A percentile compares a stretch with the other conserved stretches of the same genome.
These are phyloP conservation scores for Mychonastes homosphaera DNA, from an alignment of 139 green algal species.

Conservation along the genomic window DNA sequence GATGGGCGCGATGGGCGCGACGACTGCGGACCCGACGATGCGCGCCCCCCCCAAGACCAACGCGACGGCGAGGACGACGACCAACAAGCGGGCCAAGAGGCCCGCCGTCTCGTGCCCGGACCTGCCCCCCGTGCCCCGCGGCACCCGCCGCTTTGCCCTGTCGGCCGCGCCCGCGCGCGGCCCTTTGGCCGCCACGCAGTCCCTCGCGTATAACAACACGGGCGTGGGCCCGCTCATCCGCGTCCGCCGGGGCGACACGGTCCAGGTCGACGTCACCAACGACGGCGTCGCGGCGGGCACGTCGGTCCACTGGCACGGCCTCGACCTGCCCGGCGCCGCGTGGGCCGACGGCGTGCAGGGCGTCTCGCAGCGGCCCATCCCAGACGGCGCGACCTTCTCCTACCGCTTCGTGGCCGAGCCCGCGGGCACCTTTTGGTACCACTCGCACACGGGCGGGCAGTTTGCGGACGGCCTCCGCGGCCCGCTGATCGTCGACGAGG, in stretches of 20 bases:
- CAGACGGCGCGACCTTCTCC: conserved; percentile 8
- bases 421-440: conserved; percentile 9
- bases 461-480: conserved; percentile 5
- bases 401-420: conserved; percentile 8
- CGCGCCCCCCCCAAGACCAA: too few relatives aligned
- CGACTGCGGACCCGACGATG: too few relatives aligned
- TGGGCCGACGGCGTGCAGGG: conserved; percentile 12
- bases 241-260: not conserved
- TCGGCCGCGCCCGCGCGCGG: too few relatives aligned
- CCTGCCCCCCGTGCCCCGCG: too few relatives aligned
- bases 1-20: too few relatives aligned
- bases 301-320: conserved; percentile 16
- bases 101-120: too few relatives aligned
- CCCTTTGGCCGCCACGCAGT: too few relatives aligned
- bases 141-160: too few relatives aligned
- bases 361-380: conserved; percentile 9
- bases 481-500: conserved; percentile 11
- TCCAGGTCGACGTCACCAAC: conserved; percentile 10
- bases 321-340: not conserved
- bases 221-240: conserved; percentile 1
- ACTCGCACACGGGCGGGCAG: conserved; percentile 11
- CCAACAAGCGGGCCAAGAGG: too few relatives aligned
- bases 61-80: too few relatives aligned
- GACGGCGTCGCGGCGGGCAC: not conserved
- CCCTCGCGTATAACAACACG: conserved; percentile 1